phyloP scores from a whole-genome alignment of 345 rosid genomes.

The Populus deltoides region DNA sequence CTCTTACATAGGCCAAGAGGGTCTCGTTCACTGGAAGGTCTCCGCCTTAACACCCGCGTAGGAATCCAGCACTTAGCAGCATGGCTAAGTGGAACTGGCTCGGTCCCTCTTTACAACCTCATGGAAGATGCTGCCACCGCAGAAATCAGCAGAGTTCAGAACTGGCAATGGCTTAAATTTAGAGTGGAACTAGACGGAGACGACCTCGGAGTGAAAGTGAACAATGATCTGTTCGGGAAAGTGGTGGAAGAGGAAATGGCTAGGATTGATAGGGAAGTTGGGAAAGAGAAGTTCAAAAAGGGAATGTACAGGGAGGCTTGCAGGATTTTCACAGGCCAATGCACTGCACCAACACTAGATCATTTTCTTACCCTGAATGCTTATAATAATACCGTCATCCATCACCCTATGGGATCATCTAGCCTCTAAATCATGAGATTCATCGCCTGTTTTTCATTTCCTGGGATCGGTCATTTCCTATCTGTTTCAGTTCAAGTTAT shows the following conservation, averaged over 20 bases:
- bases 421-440: constrained; percentile 40
- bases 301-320: constrained; percentile 79
- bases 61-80: constrained; percentile 90
- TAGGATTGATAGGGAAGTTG: constrained; percentile 80
- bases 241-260: constrained; percentile 61
- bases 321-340: constrained; percentile 69
- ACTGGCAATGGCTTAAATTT: constrained; percentile 92
- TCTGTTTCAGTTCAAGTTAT: neutral
- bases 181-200: constrained; percentile 79
- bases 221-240: constrained; percentile 48
- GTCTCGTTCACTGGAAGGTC: constrained; percentile 73
- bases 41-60: constrained; percentile 80
- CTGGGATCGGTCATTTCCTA: neutral
- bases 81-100: constrained; percentile 85
- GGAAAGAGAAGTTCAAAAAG: constrained; percentile 66
- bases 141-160: constrained; percentile 90
- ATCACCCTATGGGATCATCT: constrained; percentile 50
- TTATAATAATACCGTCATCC: constrained; percentile 59
- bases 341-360: constrained; percentile 55
- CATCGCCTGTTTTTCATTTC: neutral
- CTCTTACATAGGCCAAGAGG: constrained; percentile 83
- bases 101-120: constrained; percentile 88
- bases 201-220: constrained; percentile 67
- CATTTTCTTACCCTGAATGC: constrained; percentile 85
- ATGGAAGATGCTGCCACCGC: constrained; percentile 98